Evolutionary conservation across 306 rosid genomes (phyloP).

Genomic region (Gastrolobium bilobum): DNA sequence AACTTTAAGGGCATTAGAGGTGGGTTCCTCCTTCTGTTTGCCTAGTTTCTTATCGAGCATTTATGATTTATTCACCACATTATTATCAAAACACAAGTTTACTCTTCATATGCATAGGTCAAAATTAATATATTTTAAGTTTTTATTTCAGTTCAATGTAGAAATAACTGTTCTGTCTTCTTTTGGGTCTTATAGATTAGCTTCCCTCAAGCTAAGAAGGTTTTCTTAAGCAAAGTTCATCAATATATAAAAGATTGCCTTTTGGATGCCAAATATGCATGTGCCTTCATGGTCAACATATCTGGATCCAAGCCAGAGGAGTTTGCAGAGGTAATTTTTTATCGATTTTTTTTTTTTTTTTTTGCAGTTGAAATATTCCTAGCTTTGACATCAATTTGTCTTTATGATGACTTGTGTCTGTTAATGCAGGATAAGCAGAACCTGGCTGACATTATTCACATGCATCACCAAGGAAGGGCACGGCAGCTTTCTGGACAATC

Average conservation of each 20-base stretch:
- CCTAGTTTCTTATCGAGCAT: conserved; percentile 42
- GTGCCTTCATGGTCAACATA: conserved; percentile 79
- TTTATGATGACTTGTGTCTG: conserved; percentile 40
- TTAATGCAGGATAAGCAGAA: conserved; percentile 79
- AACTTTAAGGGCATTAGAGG: conserved; percentile 84
- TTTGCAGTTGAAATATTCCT: conserved; percentile 39
- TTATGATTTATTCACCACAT: conserved; percentile 43
- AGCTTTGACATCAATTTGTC: conserved; percentile 37
- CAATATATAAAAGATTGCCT: conserved; percentile 82
- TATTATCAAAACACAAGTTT: conserved; percentile 12
- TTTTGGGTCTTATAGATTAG: conserved; percentile 69
- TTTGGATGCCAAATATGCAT: conserved; percentile 91
- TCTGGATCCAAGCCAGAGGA: conserved; percentile 66
- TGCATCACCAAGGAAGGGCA: conserved; percentile 81
- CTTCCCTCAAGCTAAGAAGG: conserved; percentile 81
- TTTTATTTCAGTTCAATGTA: conserved; percentile 41
- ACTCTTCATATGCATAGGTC: conserved; percentile 20
- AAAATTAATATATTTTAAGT: conserved; percentile 39
- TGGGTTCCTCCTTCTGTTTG: conserved; percentile 46
- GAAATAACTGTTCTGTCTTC: conserved; percentile 43
- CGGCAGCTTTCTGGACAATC: conserved; percentile 71
- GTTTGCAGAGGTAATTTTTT: conserved; percentile 76
- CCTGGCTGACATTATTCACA: conserved; percentile 86
- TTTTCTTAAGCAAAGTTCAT: conserved; percentile 87
- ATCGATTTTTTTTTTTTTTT: neutral